Evolutionary conservation across 2,329 filamentous ascomycete genomes (phyloP).

Genomic region (Fusarium sp.): DNA sequence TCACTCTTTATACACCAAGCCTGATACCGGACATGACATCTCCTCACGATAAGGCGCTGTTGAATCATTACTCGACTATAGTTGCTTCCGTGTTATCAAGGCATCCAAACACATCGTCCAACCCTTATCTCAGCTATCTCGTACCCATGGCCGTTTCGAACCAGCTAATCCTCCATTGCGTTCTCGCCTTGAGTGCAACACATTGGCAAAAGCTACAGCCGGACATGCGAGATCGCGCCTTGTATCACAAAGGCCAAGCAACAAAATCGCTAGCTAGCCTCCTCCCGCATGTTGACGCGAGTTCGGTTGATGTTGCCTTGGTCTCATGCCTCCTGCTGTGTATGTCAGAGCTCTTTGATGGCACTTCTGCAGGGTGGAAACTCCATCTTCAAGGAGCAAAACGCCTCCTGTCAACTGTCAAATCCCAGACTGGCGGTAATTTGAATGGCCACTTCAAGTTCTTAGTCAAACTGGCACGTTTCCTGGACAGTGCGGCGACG

Average conservation of each 20-base stretch:
- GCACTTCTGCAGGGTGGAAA: slow-evolving; percentile 4
- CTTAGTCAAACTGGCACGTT: not conserved
- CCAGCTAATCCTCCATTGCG: not conserved
- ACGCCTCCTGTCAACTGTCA: not conserved
- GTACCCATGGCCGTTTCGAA: slow-evolving; percentile 3
- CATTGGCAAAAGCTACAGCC: slow-evolving; percentile 16
- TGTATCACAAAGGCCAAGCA: slow-evolving; percentile 8
- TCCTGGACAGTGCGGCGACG: not conserved
- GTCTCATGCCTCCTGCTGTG: not conserved
- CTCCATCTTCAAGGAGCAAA: not conserved
- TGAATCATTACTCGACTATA: slow-evolving; percentile 6
- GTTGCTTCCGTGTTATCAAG: not conserved
- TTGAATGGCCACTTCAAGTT: not conserved
- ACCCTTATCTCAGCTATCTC: slow-evolving; percentile 4
- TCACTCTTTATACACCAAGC: slow-evolving; percentile 1
- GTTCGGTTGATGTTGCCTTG: not conserved
- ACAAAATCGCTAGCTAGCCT: not conserved
- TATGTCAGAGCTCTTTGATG: slow-evolving; percentile 6
- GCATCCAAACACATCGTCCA: not conserved
- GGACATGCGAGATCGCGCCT: not conserved
- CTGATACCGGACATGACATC: not conserved
- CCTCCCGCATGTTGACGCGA: not conserved
- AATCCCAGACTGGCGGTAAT: not conserved
- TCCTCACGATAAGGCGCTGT: not conserved
- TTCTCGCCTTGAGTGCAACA: not conserved